These are phyloP conservation scores for Talaromyces sp. DNA, from an alignment of 2,329 filamentous ascomycete genomes.

Conservation along the genomic window DNA sequence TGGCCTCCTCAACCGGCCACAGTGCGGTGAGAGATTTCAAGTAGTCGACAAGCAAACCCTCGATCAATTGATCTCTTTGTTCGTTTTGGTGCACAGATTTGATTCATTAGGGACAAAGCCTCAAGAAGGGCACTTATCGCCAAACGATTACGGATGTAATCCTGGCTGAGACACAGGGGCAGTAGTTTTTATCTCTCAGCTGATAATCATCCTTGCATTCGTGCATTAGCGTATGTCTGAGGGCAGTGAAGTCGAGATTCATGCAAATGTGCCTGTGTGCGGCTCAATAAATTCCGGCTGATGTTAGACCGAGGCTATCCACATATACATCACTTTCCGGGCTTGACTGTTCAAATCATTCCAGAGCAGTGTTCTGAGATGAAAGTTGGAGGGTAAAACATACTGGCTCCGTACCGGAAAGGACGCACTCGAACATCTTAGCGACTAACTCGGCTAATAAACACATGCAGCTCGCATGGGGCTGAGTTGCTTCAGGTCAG, in stretches of 20 bases:
- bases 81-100: too few species aligned
- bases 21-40: background rate
- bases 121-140: background rate
- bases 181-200: background rate
- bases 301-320: background rate
- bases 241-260: background rate
- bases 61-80: background rate
- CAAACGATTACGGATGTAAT: background rate
- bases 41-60: background rate
- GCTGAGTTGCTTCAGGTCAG: too few species aligned
- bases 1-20: background rate
- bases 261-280: background rate
- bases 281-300: background rate
- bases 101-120: too few species aligned
- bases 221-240: background rate
- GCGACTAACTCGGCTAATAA: background rate
- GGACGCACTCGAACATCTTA: background rate
- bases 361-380: background rate
- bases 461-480: too few species aligned
- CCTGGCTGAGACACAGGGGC: background rate
- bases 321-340: background rate
- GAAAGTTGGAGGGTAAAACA: background rate
- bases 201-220: background rate
- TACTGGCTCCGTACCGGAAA: background rate
- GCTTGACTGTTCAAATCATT: background rate